Base-by-base conservation (phyloP, 2,329 filamentous ascomycete genomes). In the Tolypocladium endophyticum region DNA sequence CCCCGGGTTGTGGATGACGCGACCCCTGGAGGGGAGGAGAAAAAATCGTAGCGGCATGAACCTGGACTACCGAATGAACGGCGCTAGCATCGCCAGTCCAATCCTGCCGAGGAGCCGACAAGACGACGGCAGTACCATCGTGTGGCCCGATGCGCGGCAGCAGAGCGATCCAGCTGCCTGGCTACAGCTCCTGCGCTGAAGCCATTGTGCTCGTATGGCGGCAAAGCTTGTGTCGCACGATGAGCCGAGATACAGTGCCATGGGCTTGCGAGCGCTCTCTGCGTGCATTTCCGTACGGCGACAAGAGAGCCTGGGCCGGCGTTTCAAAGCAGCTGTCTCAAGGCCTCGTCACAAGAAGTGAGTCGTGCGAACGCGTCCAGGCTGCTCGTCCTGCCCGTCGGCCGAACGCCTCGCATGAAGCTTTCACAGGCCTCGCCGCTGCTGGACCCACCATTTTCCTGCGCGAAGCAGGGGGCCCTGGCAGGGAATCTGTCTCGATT, bases 71-170 rank as follows among this genome's bases (percentile, higher is more conserved):
- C 55, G 65, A 63, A 66, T 62, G 64, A 65, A 62, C 59, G 55
- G 39, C 60, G 59, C 65, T 65, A 66, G 62, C 57, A 62, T 61
- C 59, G 52, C 56, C 50, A 41, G 59, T 47, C 43, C 53, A 45
- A 59, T 47, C 43, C 43, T 67, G 67, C 66, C 66, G 66, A 63
- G 65, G 25, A 41, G 35, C 55, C 55, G 55, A 12, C n/a, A 6
- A 18, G 28, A 53, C 28, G 16, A 3, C 28, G 14, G 50, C n/a
- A 33, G 47, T 25, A n/a, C 45, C 23, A 50, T 28, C 23, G 11
- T 28, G 45, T 50, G 23, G 45, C 23, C 25, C 45, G 9, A 28
- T 47, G 43, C 23, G 45, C 25, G 9, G 9, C 41, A 45, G 41
- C 41, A 45, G 41, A 23, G n/a, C 41, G 35, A 43, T n/a, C 11